These are phyloP conservation scores for Neurospora sp. DNA, from an alignment of 2,329 filamentous ascomycete species.

Conservation along the genomic window DNA sequence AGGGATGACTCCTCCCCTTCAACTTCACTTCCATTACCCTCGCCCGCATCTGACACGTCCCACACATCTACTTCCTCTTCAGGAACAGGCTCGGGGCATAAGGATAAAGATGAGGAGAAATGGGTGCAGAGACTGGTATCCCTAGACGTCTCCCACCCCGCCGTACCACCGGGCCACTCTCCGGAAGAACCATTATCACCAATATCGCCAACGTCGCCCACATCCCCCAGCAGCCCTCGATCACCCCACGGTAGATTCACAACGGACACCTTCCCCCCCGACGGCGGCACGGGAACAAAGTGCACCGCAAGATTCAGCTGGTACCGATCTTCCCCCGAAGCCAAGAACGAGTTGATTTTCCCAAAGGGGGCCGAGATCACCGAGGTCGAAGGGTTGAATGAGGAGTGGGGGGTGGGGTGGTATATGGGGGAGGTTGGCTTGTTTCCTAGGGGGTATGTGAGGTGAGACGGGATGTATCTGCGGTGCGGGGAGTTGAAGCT, in stretches of 20 bases:
- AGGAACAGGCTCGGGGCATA: no score
- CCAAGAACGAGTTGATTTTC: constrained; percentile 70
- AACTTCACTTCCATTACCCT: background rate
- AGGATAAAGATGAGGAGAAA: background rate
- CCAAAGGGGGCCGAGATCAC: constrained; percentile 73
- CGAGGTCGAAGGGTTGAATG: constrained; percentile 80
- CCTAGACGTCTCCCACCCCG: constrained; percentile 37
- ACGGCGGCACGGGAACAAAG: constrained; percentile 61
- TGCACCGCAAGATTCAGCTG: constrained; percentile 64
- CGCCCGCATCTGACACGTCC: background rate
- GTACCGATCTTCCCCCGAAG: constrained; percentile 46
- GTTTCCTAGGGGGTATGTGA: constrained; percentile 67
- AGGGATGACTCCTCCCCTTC: constrained; percentile 9
- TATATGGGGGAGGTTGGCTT: constrained; percentile 74
- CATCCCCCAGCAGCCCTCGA: constrained; percentile 2
- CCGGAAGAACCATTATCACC: background rate
- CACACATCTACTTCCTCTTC: background rate
- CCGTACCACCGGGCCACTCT: constrained; percentile 7
- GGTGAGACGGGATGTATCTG: no score
- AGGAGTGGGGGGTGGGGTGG: constrained; percentile 80
- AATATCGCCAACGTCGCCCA: fast-evolving
- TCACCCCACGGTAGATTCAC: constrained; percentile 14
- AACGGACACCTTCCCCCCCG: constrained; percentile 52
- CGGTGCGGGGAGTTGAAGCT: no score
- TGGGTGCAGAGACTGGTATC: constrained; percentile 39